Evolutionary conservation across 495 filamentous ascomycete genomes (phyloP).

Genomic region (Penicillium coprophilum): DNA sequence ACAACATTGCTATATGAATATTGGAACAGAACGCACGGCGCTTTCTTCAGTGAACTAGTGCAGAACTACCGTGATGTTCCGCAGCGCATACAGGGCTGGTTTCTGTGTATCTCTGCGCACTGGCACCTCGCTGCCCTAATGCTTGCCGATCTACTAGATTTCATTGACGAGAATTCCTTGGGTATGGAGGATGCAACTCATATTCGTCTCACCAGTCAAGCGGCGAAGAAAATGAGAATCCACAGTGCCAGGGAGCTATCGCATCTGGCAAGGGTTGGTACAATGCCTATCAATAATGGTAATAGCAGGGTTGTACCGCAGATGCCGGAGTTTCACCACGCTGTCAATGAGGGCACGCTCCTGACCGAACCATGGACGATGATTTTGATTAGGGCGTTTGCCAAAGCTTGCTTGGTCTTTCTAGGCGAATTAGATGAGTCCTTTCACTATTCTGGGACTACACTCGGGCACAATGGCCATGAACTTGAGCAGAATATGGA

Average conservation of each 20-base stretch:
- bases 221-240: slow-evolving; percentile 6
- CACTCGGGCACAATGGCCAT: neutral
- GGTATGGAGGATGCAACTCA: slow-evolving; percentile 15
- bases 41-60: slow-evolving; percentile 40
- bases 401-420: slow-evolving; percentile 31
- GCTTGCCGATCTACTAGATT: slow-evolving; percentile 38
- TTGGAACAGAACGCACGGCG: slow-evolving; percentile 39
- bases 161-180: slow-evolving; percentile 27
- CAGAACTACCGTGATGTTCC: slow-evolving; percentile 34
- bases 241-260: slow-evolving; percentile 10
- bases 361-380: slow-evolving; percentile 46
- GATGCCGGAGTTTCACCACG: slow-evolving; percentile 11
- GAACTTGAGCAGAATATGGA: slow-evolving; percentile 4
- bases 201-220: slow-evolving; percentile 3
- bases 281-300: neutral
- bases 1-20: slow-evolving; percentile 33
- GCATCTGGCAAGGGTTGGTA: slow-evolving; percentile 8
- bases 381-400: slow-evolving; percentile 40
- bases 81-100: slow-evolving; percentile 40
- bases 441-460: slow-evolving; percentile 5
- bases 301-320: slow-evolving; percentile 1
- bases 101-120: slow-evolving; percentile 37
- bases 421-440: slow-evolving; percentile 15
- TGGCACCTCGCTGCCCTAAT: slow-evolving; percentile 43
- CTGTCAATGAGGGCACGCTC: slow-evolving; percentile 27